phyloP scores from a whole-genome alignment of 2,329 filamentous ascomycete species.

The Trichoderma breve region DNA sequence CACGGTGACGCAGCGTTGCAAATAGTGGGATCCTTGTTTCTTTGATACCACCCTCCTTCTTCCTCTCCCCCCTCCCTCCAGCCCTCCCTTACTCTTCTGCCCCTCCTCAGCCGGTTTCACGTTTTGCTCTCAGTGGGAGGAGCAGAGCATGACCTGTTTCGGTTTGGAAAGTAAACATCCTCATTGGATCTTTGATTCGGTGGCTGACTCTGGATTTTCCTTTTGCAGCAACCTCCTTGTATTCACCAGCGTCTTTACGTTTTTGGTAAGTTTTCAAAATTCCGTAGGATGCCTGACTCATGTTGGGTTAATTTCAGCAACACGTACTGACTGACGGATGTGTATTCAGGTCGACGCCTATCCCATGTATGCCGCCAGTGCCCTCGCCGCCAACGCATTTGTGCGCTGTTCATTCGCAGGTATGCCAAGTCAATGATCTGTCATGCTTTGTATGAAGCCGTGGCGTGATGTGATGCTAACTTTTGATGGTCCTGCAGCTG shows the following conservation, averaged over 20 bases:
- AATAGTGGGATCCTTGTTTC: constrained; percentile 6
- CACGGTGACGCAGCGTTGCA: constrained; percentile 22
- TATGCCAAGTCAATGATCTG: constrained; percentile 33
- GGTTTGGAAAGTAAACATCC: background rate
- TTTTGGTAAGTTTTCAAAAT: constrained; percentile 59
- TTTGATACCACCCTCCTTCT: background rate
- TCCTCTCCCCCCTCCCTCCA: background rate
- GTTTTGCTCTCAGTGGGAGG: background rate
- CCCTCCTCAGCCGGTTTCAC: background rate
- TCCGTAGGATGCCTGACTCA: background rate
- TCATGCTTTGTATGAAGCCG: background rate
- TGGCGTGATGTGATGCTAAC: constrained; percentile 22
- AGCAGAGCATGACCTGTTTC: background rate
- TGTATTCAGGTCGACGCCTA: constrained; percentile 65
- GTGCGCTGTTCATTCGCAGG: constrained; percentile 73
- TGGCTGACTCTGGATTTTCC: constrained; percentile 30
- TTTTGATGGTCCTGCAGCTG: constrained; percentile 42
- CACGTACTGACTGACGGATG: background rate
- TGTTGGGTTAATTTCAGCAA: background rate
- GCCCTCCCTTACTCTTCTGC: background rate
- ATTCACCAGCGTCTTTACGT: constrained; percentile 85
- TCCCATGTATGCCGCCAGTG: constrained; percentile 70
- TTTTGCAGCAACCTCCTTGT: constrained; percentile 65
- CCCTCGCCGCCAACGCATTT: constrained; percentile 81
- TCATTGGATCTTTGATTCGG: constrained; percentile 14